Evolutionary conservation across 768 basidiomycete genomes (phyloP).

Genomic region (Psilocybe azurescens): DNA sequence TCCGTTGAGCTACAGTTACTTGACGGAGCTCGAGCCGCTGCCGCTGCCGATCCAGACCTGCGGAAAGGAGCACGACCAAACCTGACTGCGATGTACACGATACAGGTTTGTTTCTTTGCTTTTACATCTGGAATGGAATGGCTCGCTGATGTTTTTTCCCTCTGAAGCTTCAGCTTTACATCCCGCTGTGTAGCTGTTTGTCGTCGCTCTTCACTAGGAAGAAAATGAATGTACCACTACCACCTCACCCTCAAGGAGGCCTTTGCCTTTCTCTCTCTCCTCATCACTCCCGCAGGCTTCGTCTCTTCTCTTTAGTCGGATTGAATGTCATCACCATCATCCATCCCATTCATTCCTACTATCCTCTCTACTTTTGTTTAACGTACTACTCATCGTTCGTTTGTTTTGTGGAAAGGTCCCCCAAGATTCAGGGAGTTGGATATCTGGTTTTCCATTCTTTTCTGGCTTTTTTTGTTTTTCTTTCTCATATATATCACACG

Average conservation of each 20-base stretch:
- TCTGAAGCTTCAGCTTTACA: neutral
- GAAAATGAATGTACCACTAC: neutral
- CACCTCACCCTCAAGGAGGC: neutral
- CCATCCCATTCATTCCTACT: neutral
- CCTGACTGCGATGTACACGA: no score
- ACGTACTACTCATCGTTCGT: neutral
- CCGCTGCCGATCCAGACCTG: neutral
- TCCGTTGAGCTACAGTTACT: conserved; percentile 20
- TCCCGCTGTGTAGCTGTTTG: neutral
- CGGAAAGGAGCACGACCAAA: neutral
- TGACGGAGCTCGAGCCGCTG: conserved; percentile 5
- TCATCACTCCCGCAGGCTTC: no score
- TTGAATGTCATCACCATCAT: neutral
- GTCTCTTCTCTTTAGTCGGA: no score
- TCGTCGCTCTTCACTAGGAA: no score
- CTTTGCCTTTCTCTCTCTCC: no score
- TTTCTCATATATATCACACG: neutral
- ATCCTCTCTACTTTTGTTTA: neutral
- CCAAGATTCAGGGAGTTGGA: neutral
- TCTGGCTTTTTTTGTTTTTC: neutral
- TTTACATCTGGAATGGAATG: no score
- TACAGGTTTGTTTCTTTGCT: neutral
- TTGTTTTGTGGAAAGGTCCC: no score
- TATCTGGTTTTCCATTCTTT: neutral
- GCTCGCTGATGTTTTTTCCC: no score